Conservation (phyloP, 441 rosid species). For the Populus trichocarpa region DNA sequence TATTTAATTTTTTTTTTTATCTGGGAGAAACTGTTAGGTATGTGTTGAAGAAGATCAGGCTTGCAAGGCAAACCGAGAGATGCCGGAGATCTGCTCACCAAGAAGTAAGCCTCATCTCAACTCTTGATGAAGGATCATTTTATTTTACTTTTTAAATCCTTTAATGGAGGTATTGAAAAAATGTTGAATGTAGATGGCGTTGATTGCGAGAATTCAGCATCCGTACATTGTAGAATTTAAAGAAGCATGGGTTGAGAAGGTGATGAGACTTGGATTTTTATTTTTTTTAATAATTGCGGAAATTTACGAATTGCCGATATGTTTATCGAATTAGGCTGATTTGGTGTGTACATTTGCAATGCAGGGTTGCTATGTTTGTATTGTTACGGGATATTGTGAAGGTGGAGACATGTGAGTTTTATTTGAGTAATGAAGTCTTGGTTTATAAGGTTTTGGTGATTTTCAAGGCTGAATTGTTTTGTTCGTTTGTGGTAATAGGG, state of each 20-base stretch:
- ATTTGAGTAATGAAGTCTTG: conserved; percentile 1
- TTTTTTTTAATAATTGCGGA: neutral
- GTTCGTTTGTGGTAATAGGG: conserved; percentile 45
- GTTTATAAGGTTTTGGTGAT: conserved; percentile 13
- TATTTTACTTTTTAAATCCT: neutral
- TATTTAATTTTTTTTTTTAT: neutral
- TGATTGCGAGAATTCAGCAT: conserved; percentile 82
- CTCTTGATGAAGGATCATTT: neutral
- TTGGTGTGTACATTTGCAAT: conserved; percentile 3
- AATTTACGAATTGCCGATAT: neutral
- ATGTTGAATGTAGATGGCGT: conserved; percentile 62
- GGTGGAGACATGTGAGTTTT: conserved; percentile 97
- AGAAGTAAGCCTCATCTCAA: conserved; percentile 48
- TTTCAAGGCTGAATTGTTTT: conserved; percentile 11
- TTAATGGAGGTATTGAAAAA: neutral
- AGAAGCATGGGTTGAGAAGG: conserved; percentile 99
- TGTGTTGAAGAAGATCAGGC: conserved; percentile 94
- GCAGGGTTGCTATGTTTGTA: conserved; percentile 98
- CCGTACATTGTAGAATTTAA: conserved; percentile 90
- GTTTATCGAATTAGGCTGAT: conserved; percentile 15
- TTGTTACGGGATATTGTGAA: conserved; percentile 98
- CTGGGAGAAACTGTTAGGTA: conserved; percentile 42
- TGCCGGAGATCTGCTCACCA: conserved; percentile 97
- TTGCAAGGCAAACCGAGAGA: conserved; percentile 90
- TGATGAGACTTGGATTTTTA: conserved; percentile 14